Evolutionary conservation across 352 stramenopile species (phyloP), one percentile per base, ranked within the genome.

Genomic region (Labyrinthula sp.): DNA sequence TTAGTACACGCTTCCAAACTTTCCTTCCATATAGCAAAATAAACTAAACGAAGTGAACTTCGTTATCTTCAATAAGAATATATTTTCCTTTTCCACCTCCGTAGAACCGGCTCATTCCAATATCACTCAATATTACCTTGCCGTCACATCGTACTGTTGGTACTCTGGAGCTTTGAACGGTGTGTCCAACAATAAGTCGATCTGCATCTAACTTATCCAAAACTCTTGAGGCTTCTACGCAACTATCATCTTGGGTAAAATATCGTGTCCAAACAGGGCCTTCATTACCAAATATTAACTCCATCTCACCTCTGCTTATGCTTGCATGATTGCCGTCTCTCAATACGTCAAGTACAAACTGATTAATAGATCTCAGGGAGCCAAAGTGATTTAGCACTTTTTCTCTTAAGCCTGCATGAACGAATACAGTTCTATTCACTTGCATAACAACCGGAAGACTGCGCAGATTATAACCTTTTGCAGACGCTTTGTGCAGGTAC

Each of bases 121-220:
- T 50, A 15, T 52, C 43, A 2, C 31, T 35, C 7, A 52, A 29
- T 5, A 52, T 28, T 4, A 52, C 15, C 4, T 35, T 9, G 1
- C 43, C 43, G 1, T 1, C 34, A 14, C 43, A 52, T 8, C 43
- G 43, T 7, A 52, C 18, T n/a, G 43, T 52, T 5, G 43, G 43
- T 3, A n/a, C 12, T 3, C 43, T 35, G 9, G 38, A 23, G n/a
- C 6, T 18, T 35, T 52, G 43, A 18, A 52, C 43, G 15, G 43
- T 52, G 35, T 52, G 43, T n/a, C 43, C 43, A 2, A 52, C 43
- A 35, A 52, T 30, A 31, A 52, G 40, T 15, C 43, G 43, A 25
- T 52, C 14, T 2, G 43, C 43, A 1, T 35, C 10, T 12, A 52
- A 9, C n/a, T 2, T 3, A 3, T 12, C 8, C 9, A 52, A 28